These are phyloP conservation scores for Microbotryum saponariae DNA, from an alignment of 1,284 basidiomycete genomes.

Conservation along the genomic window DNA sequence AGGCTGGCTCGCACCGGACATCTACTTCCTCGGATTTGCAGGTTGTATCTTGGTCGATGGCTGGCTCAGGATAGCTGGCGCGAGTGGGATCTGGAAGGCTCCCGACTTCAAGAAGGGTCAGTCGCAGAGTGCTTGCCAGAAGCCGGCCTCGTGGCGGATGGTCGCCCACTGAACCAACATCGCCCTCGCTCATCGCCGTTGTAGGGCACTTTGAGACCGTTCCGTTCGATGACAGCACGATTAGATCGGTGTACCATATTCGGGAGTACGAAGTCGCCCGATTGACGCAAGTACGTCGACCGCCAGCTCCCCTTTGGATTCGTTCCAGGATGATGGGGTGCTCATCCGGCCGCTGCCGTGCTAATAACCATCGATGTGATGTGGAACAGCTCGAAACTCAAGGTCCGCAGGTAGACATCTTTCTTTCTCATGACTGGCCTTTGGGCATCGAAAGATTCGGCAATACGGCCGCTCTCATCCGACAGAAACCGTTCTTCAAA, in stretches of 20 bases:
- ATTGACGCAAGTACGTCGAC: conserved; percentile 60
- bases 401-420: conserved; percentile 50
- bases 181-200: conserved; percentile 5
- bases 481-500: conserved; percentile 72
- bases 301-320: neutral
- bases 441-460: conserved; percentile 75
- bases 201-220: conserved; percentile 63
- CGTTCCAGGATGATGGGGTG: too few relatives aligned
- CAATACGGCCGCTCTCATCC: conserved; percentile 58
- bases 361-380: neutral
- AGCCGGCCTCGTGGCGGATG: conserved; percentile 12
- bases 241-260: conserved; percentile 86
- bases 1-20: conserved; percentile 92
- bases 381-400: conserved; percentile 19
- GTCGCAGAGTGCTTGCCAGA: conserved; percentile 28
- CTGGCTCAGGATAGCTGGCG: conserved; percentile 69
- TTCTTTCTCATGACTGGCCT: conserved; percentile 97
- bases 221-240: conserved; percentile 57
- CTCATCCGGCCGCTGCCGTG: neutral
- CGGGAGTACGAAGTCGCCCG: conserved; percentile 76
- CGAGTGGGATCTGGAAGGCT: conserved; percentile 85
- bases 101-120: conserved; percentile 69
- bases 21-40: conserved; percentile 90
- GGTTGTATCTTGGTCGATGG: conserved; percentile 84
- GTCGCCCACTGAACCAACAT: neutral